Evolutionary conservation across 2,329 filamentous ascomycete genomes (phyloP).

Genomic region (Paraphoma chrysanthemicola): DNA sequence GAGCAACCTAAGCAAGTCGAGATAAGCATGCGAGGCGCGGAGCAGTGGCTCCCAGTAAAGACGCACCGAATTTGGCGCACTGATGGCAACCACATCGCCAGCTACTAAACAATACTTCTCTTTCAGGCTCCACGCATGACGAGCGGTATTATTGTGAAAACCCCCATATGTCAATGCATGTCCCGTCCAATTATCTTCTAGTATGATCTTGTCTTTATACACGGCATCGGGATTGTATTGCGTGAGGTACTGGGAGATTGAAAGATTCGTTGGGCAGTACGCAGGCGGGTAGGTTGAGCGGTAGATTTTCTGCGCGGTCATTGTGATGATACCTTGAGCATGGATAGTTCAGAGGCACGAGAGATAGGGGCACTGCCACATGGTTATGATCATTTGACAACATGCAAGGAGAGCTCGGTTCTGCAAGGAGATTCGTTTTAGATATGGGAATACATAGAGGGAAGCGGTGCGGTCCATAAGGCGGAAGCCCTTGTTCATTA

Average conservation of each 20-base stretch:
- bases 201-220: slow-evolving; percentile 16
- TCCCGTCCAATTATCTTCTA: slow-evolving; percentile 27
- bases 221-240: slow-evolving; percentile 24
- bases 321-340: slow-evolving; percentile 5
- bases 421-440: not conserved
- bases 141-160: slow-evolving; percentile 4
- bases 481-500: not conserved
- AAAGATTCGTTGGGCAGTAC: slow-evolving; percentile 17
- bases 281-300: slow-evolving; percentile 21
- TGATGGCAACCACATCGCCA: slow-evolving; percentile 23
- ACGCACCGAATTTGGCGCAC: slow-evolving; percentile 21
- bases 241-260: slow-evolving; percentile 22
- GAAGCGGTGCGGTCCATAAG: not conserved
- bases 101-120: slow-evolving; percentile 10
- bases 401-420: not conserved
- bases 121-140: slow-evolving; percentile 11
- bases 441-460: not conserved
- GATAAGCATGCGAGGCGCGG: not conserved
- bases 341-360: not conserved
- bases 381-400: not conserved
- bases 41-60: not conserved
- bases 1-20: slow-evolving; percentile 13
- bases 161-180: slow-evolving; percentile 20
- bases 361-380: not conserved
- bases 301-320: slow-evolving; percentile 14